Percentiles rank a stretch among this genome's conserved stretches.
Evolutionary conservation across 495 filamentous ascomycete species (phyloP).

Genomic region (Corynascus novoguineensis): DNA sequence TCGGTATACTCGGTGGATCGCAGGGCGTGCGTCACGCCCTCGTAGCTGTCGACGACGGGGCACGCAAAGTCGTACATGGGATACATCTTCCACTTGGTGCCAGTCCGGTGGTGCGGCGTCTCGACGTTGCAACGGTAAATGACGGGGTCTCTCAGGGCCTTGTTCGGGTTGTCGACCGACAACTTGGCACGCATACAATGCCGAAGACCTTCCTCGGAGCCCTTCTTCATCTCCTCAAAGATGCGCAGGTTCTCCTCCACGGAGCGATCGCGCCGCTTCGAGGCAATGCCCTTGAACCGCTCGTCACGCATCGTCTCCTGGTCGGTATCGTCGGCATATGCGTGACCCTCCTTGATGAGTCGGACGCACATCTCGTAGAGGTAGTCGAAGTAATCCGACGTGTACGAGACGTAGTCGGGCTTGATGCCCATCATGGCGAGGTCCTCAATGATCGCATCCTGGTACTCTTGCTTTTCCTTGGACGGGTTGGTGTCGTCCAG

Average conservation of each 20-base stretch:
- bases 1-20: slow-evolving; percentile 97
- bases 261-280: slow-evolving; percentile 66
- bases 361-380: slow-evolving; percentile 71
- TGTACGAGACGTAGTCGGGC: slow-evolving; percentile 71
- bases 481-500: slow-evolving; percentile 93
- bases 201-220: slow-evolving; percentile 64
- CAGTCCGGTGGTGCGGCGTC: slow-evolving; percentile 81
- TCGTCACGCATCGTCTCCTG: slow-evolving; percentile 80
- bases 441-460: slow-evolving; percentile 84
- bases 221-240: slow-evolving; percentile 86
- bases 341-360: slow-evolving; percentile 77
- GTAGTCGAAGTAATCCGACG: slow-evolving; percentile 86
- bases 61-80: slow-evolving; percentile 94
- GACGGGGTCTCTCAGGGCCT: slow-evolving; percentile 83
- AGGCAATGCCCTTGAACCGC: slow-evolving; percentile 69
- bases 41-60: slow-evolving; percentile 82
- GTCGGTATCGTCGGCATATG: slow-evolving; percentile 86
- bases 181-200: slow-evolving; percentile 91
- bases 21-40: slow-evolving; percentile 92
- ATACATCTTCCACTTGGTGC: slow-evolving; percentile 85
- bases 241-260: slow-evolving; percentile 72
- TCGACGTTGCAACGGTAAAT: slow-evolving; percentile 84
- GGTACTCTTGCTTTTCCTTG: slow-evolving; percentile 89
- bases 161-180: slow-evolving; percentile 75
- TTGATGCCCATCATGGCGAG: slow-evolving; percentile 79